Base-by-base conservation (phyloP, 495 filamentous ascomycete species). In the Penicillium taxi region DNA sequence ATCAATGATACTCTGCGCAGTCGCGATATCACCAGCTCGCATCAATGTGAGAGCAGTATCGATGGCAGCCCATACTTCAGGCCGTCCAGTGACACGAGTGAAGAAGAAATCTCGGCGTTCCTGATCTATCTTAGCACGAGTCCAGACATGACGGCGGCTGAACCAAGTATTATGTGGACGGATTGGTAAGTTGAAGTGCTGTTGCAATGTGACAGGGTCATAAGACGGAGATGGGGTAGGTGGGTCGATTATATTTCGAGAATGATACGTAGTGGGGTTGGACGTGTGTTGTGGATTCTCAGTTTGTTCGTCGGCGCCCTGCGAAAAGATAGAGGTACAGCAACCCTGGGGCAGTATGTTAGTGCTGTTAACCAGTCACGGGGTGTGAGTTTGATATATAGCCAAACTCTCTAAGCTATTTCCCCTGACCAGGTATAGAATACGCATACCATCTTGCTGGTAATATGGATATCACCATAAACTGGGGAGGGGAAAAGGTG, bases 11-110 rank as follows among this genome's bases (percentile, higher is more conserved):
- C 68, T 73, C 66, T 96, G 88, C 18, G 89, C 87, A 3, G 82
- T 89, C 9, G 55, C 69, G 3, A 86, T 45, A n/a, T 82, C 73
- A 7, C 56, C 62, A 2, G 50, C 45, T 58, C 77, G 79, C 45
- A 93, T 48, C 12, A 84, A 58, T 36, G 83, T 74, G 9, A 83
- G 62, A 0, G 80, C 83, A 0, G 75, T 61, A 18, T 70, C 70
- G 8, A 94, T 42, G 1, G 85, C 81, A 25, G 71, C 73, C 89
- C 89, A 96, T 26, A 89, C 67, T 48, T 94, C 85, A 9, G 70
- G 42, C 5, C 75, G 70, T 7, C 87, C 86, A 4, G 81, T 81
- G 3, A 91, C 84, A 21, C 84, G 65, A 2, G 89, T 96, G 37
- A 88, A 82, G 45, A 86, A 91, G 62, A 87, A 91, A 39, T 84